Conservation (phyloP, 257 asterid species). For the Nicotiana paniculata region DNA sequence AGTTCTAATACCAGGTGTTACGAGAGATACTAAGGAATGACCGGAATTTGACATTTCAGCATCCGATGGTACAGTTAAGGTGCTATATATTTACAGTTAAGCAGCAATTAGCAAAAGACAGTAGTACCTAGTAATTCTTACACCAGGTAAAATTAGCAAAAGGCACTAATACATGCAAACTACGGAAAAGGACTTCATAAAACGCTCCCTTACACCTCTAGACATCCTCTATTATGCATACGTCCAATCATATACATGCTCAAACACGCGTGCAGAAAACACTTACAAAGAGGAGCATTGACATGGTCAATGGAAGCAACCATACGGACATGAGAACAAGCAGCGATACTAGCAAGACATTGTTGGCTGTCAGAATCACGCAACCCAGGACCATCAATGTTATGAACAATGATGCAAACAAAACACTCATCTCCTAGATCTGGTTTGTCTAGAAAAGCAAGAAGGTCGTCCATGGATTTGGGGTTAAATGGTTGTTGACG, state of each 20-base stretch:
- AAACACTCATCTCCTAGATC: constrained; percentile 43
- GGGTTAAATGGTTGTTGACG: constrained; percentile 57
- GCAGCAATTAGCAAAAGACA: not conserved
- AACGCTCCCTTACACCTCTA: not conserved
- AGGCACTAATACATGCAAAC: not conserved
- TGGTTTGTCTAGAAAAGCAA: constrained; percentile 60
- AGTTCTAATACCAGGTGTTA: not conserved
- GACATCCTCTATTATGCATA: not conserved
- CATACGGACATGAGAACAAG: constrained; percentile 73
- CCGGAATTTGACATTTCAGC: not conserved
- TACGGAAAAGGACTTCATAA: not conserved
- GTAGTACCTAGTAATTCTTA: not conserved
- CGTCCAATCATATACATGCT: not conserved
- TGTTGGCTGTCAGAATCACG: constrained; percentile 90
- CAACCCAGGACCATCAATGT: constrained; percentile 82
- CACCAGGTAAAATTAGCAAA: not conserved
- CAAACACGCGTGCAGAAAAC: constrained; percentile 3
- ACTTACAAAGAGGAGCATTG: constrained; percentile 84
- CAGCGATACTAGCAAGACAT: constrained; percentile 70
- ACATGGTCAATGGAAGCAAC: constrained; percentile 90
- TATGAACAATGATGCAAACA: constrained; percentile 65
- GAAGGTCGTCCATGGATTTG: constrained; percentile 72
- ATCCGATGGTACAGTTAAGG: not conserved
- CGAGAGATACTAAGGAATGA: not conserved
- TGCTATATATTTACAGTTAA: not conserved